Percentiles rank a stretch among this genome's conserved stretches.
Evolutionary conservation across 441 rosid genomes (phyloP).

Genomic region (Mallotus repandus): DNA sequence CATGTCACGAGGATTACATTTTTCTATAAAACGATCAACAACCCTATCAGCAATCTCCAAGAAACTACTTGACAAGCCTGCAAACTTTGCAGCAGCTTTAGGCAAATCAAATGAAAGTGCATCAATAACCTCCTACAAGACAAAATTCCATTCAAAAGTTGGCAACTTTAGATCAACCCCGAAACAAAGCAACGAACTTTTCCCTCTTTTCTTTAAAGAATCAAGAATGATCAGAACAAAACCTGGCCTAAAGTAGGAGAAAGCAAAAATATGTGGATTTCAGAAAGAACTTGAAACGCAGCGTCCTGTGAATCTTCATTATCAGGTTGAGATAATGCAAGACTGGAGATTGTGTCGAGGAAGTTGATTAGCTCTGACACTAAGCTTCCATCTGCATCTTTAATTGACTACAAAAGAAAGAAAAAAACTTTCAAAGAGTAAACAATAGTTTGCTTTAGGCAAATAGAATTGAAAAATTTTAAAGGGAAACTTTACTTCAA

Average conservation of each 20-base stretch:
- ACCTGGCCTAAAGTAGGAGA: constrained; percentile 65
- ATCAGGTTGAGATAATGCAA: constrained; percentile 32
- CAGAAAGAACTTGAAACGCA: constrained; percentile 45
- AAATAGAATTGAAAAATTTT: neutral
- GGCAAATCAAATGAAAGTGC: constrained; percentile 77
- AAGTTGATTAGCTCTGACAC: constrained; percentile 45
- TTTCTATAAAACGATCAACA: constrained; percentile 45
- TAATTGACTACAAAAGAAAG: constrained; percentile 39
- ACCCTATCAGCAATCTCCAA: constrained; percentile 47
- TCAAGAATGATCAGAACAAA: neutral
- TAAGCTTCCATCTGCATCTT: constrained; percentile 43
- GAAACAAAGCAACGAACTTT: neutral
- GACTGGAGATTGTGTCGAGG: constrained; percentile 46
- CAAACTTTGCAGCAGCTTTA: constrained; percentile 59
- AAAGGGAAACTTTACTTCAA: constrained; percentile 21
- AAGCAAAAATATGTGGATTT: constrained; percentile 35
- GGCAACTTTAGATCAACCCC: constrained; percentile 12
- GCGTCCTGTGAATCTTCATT: constrained; percentile 34
- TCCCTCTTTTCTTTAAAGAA: neutral
- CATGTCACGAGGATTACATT: constrained; percentile 85
- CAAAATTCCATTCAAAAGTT: constrained; percentile 6
- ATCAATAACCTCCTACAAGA: constrained; percentile 58
- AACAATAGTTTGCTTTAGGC: neutral
- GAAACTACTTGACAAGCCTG: constrained; percentile 45
- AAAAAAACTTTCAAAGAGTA: neutral